Conservation (phyloP, 2,329 filamentous ascomycete genomes). For the Pezicula radicicola region DNA sequence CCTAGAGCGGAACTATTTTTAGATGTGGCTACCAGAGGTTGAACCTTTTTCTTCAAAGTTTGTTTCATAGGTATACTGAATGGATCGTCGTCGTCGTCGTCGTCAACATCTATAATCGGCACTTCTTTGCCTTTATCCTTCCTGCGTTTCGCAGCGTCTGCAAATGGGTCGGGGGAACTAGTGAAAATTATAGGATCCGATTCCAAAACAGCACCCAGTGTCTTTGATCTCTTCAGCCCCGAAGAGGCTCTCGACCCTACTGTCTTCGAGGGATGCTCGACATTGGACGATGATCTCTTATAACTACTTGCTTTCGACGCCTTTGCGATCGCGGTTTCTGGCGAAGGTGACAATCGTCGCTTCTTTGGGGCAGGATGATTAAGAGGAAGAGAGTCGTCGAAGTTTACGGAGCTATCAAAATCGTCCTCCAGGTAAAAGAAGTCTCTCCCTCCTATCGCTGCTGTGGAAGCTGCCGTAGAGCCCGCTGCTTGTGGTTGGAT, state of each 20-base stretch:
- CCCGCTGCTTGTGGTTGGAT: no score
- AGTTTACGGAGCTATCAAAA: conserved; percentile 37
- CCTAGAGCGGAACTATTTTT: neutral
- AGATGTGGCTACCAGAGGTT: neutral
- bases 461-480: conserved; percentile 3
- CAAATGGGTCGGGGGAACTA: conserved; percentile 24
- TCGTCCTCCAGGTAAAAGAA: conserved; percentile 37
- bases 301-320: conserved; percentile 7
- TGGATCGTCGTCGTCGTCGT: conserved; percentile 9
- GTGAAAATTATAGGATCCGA: conserved; percentile 23
- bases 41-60: neutral
- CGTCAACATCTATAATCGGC: conserved; percentile 5
- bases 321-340: conserved; percentile 6
- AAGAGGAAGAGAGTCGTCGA: conserved; percentile 26
- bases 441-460: conserved; percentile 5
- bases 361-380: conserved; percentile 27
- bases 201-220: conserved; percentile 19
- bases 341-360: conserved; percentile 21
- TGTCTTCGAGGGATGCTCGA: conserved; percentile 32
- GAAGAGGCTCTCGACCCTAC: conserved; percentile 1
- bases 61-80: conserved; percentile 1
- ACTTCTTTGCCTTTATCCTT: conserved; percentile 8
- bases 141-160: conserved; percentile 11
- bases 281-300: conserved; percentile 28
- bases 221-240: conserved; percentile 33